phyloP scores from a whole-genome alignment of 768 basidiomycete species.

The Candolleomyces eurysporus region DNA sequence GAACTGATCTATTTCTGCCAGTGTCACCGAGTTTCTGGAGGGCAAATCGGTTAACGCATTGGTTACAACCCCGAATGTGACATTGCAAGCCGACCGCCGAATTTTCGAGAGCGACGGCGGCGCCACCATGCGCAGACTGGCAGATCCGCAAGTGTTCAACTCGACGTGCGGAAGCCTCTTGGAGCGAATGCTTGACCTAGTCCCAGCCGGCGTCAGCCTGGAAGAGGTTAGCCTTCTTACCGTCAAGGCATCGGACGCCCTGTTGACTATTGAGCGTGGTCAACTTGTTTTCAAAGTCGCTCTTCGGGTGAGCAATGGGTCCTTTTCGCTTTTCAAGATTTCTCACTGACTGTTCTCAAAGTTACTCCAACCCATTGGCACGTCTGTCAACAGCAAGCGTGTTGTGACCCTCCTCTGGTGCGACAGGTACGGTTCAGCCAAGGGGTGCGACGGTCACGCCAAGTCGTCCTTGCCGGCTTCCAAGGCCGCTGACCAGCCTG shows the following conservation, averaged over 20 bases:
- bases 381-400: conserved; percentile 21
- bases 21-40: conserved; percentile 39
- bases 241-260: conserved; percentile 29
- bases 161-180: conserved; percentile 32
- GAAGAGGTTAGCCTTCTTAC: conserved; percentile 34
- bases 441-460: conserved; percentile 21
- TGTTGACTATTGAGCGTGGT: conserved; percentile 26
- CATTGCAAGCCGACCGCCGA: conserved; percentile 36
- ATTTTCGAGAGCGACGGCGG: conserved; percentile 40
- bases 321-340: background rate
- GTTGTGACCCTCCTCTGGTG: conserved; percentile 33
- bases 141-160: conserved; percentile 26
- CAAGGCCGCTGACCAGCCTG: conserved; percentile 18
- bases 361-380: conserved; percentile 24
- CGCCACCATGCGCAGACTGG: conserved; percentile 37
- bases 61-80: conserved; percentile 30
- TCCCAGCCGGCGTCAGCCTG: conserved; percentile 37
- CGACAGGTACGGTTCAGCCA: conserved; percentile 27
- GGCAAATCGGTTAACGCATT: conserved; percentile 38
- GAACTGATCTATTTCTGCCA: conserved; percentile 13
- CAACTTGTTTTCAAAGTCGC: conserved; percentile 29
- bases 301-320: conserved; percentile 27
- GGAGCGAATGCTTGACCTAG: conserved; percentile 42
- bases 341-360: conserved; percentile 6
- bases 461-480: conserved; percentile 20